Evolutionary conservation across 805 yeast genomes (phyloP).

Genomic region (Barnettozyma siamensis): DNA sequence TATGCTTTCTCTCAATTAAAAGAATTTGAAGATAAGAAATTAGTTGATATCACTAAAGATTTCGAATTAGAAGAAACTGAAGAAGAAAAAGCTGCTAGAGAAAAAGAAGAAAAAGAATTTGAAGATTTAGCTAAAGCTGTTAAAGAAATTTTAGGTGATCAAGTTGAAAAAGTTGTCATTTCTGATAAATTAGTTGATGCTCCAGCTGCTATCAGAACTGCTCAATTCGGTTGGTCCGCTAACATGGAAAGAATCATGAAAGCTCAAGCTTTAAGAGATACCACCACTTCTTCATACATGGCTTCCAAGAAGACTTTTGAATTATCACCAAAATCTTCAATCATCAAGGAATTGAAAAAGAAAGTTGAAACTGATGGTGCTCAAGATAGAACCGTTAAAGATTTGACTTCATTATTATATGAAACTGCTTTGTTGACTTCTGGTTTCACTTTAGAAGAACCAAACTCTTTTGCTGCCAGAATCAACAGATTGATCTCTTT

Average conservation of each 20-base stretch:
- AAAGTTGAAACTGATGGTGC: slow-evolving; percentile 97
- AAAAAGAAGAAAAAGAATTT: slow-evolving; percentile 84
- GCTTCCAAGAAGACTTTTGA: slow-evolving; percentile 98
- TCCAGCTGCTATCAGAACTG: slow-evolving; percentile 99
- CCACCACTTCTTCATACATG: slow-evolving; percentile 99
- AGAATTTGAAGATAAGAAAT: slow-evolving; percentile 98
- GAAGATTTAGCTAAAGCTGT: slow-evolving; percentile 93
- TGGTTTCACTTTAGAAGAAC: slow-evolving; percentile 98
- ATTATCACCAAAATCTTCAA: slow-evolving; percentile 94
- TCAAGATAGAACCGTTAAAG: slow-evolving; percentile 97
- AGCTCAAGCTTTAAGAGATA: slow-evolving; percentile 99
- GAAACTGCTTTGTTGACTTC: slow-evolving; percentile 98
- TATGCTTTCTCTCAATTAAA: slow-evolving; percentile 98
- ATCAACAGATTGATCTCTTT: slow-evolving; percentile 96
- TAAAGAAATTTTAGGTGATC: slow-evolving; percentile 96
- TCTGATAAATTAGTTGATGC: slow-evolving; percentile 96
- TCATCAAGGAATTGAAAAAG: slow-evolving; percentile 90
- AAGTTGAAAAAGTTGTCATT: slow-evolving; percentile 98
- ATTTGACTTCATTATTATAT: slow-evolving; percentile 89
- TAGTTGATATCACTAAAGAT: slow-evolving; percentile 98
- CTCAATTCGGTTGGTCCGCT: slow-evolving; percentile 99
- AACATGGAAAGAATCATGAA: slow-evolving; percentile 99
- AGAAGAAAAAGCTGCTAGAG: slow-evolving; percentile 94
- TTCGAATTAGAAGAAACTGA: slow-evolving; percentile 97
- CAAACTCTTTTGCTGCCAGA: slow-evolving; percentile 94